Evolutionary conservation across 768 basidiomycete species (phyloP).

Genomic region (Arthromyces matolae): DNA sequence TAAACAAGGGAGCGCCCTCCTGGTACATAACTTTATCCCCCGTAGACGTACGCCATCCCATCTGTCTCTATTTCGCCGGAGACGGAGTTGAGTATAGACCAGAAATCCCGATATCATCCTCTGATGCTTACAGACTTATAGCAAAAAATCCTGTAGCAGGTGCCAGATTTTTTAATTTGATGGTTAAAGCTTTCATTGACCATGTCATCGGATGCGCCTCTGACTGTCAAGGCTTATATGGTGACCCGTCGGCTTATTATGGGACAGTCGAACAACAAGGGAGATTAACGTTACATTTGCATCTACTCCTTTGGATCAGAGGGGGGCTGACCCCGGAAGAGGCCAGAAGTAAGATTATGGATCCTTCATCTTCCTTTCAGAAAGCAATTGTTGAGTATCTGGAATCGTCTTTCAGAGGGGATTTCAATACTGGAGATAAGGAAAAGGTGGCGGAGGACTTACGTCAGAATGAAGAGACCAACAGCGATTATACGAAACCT

Average conservation of each 20-base stretch:
- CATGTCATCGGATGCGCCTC: conserved; percentile 20
- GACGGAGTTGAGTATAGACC: conserved; percentile 17
- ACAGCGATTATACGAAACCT: conserved; percentile 11
- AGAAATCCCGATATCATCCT: background rate
- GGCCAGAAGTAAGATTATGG: background rate
- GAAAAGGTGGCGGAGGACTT: background rate
- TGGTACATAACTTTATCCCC: conserved; percentile 36
- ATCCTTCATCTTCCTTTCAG: conserved; percentile 11
- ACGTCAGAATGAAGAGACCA: background rate
- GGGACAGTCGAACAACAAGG: background rate
- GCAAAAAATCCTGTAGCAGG: conserved; percentile 25
- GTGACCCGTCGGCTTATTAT: conserved; percentile 13
- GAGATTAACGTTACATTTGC: background rate
- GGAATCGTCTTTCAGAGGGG: background rate
- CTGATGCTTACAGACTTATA: conserved; percentile 5
- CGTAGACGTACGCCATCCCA: conserved; percentile 26
- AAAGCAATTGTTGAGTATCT: background rate
- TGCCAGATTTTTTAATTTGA: conserved; percentile 30
- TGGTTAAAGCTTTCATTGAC: conserved; percentile 24
- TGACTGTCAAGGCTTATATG: conserved; percentile 24
- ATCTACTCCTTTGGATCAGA: background rate
- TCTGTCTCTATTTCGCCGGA: conserved; percentile 31
- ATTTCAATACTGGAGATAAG: background rate
- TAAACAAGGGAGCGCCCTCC: conserved; percentile 22
- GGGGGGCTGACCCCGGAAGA: background rate